A percentile compares a stretch with the other conserved stretches of the same genome.
Conservation (phyloP, 2,329 filamentous ascomycete genomes). For the Coniosporium tulheliwenetii region DNA sequence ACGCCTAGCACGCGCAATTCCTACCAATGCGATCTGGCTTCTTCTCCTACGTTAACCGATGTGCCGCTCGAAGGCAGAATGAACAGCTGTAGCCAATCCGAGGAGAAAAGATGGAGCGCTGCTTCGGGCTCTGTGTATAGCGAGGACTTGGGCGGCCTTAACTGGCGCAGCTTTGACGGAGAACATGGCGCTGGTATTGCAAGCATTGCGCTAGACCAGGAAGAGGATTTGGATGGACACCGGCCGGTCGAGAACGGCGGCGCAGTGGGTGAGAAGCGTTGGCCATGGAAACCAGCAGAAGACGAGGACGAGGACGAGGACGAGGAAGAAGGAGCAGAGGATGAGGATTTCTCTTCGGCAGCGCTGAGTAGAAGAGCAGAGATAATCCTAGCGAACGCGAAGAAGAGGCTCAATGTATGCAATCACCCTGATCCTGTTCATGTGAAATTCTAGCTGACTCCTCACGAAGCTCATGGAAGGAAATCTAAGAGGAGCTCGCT, state of each 20-base stretch:
- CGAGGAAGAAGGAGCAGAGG: constrained; percentile 16
- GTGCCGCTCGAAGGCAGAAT: not conserved
- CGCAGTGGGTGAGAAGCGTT: not conserved
- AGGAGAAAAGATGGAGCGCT: constrained; percentile 9
- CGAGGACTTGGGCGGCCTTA: constrained; percentile 26
- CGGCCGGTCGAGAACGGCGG: too few species aligned
- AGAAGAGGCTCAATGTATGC: constrained; percentile 70
- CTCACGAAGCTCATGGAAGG: constrained; percentile 70
- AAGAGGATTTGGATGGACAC: not conserved
- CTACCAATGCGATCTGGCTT: constrained; percentile 2
- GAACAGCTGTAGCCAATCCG: constrained; percentile 9
- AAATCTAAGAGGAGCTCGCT: constrained; percentile 63
- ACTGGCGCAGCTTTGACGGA: constrained; percentile 20
- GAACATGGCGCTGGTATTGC: constrained; percentile 3
- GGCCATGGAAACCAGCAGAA: not conserved
- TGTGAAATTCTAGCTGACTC: constrained; percentile 1
- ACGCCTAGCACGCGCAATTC: not conserved
- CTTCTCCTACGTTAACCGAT: constrained; percentile 15
- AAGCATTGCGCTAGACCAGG: not conserved
- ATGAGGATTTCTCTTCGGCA: constrained; percentile 51
- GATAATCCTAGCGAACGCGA: constrained; percentile 83
- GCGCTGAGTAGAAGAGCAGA: constrained; percentile 73
- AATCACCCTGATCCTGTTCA: not conserved
- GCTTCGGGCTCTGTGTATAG: constrained; percentile 26
- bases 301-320: not conserved